A percentile compares a stretch with the other conserved stretches of the same genome.
Conservation (phyloP, 2,329 filamentous ascomycete genomes). For the Teratosphaeria pseudoeucalypti region DNA sequence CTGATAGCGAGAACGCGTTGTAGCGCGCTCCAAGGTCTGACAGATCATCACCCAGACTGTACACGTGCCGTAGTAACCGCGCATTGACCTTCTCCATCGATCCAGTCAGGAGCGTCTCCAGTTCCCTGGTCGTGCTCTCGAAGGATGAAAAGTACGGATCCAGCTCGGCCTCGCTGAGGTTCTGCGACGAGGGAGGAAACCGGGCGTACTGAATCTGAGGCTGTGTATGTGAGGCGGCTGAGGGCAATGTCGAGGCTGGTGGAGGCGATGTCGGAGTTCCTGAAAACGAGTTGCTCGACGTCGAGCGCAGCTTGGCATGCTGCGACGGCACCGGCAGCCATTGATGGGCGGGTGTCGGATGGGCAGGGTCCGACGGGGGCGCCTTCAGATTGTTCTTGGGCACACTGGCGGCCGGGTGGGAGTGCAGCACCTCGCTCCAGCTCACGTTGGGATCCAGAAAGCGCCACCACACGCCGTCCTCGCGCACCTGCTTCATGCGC, state of each 20-base stretch:
- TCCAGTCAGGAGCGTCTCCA: slow-evolving; percentile 78
- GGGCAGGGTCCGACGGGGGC: slow-evolving; percentile 89
- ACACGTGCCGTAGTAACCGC: slow-evolving; percentile 74
- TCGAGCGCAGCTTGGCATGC: slow-evolving; percentile 72
- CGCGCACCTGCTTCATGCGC: slow-evolving; percentile 80
- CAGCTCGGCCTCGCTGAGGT: slow-evolving; percentile 75
- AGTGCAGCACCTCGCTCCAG: slow-evolving; percentile 91
- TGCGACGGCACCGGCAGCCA: slow-evolving; percentile 77
- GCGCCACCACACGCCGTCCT: slow-evolving; percentile 94
- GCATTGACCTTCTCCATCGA: slow-evolving; percentile 97
- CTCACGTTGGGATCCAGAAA: slow-evolving; percentile 97
- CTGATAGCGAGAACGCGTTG: slow-evolving; percentile 92
- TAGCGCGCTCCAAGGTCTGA: slow-evolving; percentile 91
- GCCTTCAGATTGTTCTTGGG: slow-evolving; percentile 92
- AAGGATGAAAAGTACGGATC: slow-evolving; percentile 95
- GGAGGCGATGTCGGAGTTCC: slow-evolving; percentile 48
- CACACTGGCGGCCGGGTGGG: slow-evolving; percentile 79
- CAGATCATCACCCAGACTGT: slow-evolving; percentile 73
- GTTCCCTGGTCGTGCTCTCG: slow-evolving; percentile 80
- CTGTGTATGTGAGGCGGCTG: slow-evolving; percentile 46
- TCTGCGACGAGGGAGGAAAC: slow-evolving; percentile 70
- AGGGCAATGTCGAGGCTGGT: slow-evolving; percentile 38
- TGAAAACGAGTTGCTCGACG: slow-evolving; percentile 34
- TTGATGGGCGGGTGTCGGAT: slow-evolving; percentile 74
- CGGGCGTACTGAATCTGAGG: slow-evolving; percentile 59